These are phyloP conservation scores for Termitomyces sp. DNA, from an alignment of 768 basidiomycete genomes.

Conservation along the genomic window DNA sequence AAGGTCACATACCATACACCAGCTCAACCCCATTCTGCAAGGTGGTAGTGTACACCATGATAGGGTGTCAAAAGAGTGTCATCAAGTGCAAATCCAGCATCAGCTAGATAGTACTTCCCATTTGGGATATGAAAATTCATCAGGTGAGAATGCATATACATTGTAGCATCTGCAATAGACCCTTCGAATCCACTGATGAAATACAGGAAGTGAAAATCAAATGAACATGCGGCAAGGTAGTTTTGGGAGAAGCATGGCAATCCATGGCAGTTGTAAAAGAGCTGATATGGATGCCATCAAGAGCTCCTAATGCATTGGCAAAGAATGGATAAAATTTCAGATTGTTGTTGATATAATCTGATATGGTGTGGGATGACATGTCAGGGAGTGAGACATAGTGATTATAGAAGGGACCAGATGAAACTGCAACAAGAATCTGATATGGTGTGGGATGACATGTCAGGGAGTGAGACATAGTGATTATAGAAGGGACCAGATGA, in stretches of 20 bases:
- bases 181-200: conserved; percentile 28
- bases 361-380: background rate
- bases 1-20: background rate
- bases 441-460: too few species aligned
- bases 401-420: conserved; percentile 14
- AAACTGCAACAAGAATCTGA: too few species aligned
- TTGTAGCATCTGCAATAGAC: conserved; percentile 8
- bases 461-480: too few species aligned
- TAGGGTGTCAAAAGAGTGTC: conserved; percentile 32
- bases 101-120: conserved; percentile 31
- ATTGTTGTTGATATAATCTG: conserved; percentile 13
- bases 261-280: conserved; percentile 5
- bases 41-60: conserved; percentile 31
- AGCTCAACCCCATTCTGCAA: conserved; percentile 30
- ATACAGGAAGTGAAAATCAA: conserved; percentile 23
- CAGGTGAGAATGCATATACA: conserved; percentile 23
- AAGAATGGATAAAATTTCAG: conserved; percentile 25
- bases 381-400: conserved; percentile 11
- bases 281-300: conserved; percentile 18
- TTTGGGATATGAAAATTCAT: conserved; percentile 22
- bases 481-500: too few species aligned
- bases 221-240: conserved; percentile 23
- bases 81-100: conserved; percentile 31
- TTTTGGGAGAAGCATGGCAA: conserved; percentile 20
- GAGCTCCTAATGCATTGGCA: conserved; percentile 18